Conservation (phyloP, 2,329 filamentous ascomycete genomes). For the Botrytis fabae region DNA sequence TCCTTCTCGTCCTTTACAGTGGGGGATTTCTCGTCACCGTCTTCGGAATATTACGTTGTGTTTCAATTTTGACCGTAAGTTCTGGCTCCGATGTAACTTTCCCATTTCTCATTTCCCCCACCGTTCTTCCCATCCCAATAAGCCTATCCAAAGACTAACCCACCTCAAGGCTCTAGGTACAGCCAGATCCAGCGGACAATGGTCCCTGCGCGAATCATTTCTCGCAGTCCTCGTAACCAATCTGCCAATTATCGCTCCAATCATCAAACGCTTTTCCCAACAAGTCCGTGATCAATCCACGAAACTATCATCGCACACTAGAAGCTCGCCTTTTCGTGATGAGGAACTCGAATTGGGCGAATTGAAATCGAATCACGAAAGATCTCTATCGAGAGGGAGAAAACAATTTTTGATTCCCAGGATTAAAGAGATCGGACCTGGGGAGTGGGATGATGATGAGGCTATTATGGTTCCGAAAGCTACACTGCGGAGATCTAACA, state of each 20-base stretch:
- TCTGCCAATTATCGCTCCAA: slow-evolving; percentile 10
- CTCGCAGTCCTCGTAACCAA: slow-evolving; percentile 14
- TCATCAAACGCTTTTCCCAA: neutral
- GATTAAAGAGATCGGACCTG: neutral
- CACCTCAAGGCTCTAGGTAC: neutral
- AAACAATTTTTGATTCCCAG: neutral
- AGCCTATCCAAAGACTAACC: too few relatives aligned
- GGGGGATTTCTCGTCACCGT: slow-evolving; percentile 12
- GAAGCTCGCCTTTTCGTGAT: neutral
- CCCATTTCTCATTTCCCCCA: neutral
- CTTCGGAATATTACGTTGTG: slow-evolving; percentile 6
- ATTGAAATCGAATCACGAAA: neutral
- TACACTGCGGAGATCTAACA: neutral
- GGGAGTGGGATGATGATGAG: slow-evolving; percentile 16
- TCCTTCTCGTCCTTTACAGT: slow-evolving; percentile 13
- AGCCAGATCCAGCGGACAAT: neutral
- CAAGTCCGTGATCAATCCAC: neutral
- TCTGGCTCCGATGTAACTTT: neutral
- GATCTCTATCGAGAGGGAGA: neutral
- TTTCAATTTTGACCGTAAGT: slow-evolving; percentile 12
- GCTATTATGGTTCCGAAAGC: slow-evolving; percentile 19
- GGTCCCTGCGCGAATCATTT: slow-evolving; percentile 15
- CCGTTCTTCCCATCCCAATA: neutral
- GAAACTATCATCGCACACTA: neutral
- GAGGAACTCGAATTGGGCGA: neutral